These are phyloP conservation scores for Fusarium citri DNA, from an alignment of 2,329 filamentous ascomycete genomes.

Conservation along the genomic window DNA sequence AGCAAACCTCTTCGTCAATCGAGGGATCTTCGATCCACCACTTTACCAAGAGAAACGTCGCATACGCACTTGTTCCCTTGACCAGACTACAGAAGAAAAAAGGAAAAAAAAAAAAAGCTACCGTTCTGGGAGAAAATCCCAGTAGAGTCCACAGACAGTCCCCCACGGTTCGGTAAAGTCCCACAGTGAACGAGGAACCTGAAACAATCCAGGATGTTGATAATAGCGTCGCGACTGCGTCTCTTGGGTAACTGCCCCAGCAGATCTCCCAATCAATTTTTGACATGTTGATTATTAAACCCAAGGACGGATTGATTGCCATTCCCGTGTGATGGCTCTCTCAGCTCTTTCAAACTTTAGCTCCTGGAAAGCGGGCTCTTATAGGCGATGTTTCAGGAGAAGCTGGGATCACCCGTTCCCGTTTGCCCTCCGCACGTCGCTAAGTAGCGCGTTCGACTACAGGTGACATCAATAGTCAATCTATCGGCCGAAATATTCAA, in stretches of 20 bases:
- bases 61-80: conserved; percentile 4
- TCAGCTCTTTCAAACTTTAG: conserved; percentile 6
- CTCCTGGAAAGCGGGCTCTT: conserved; percentile 13
- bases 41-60: neutral
- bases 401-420: conserved; percentile 23
- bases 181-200: conserved; percentile 41
- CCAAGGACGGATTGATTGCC: conserved; percentile 1
- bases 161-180: conserved; percentile 37
- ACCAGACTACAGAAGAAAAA: neutral
- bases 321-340: conserved; percentile 17
- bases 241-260: conserved; percentile 34
- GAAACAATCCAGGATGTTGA: conserved; percentile 45
- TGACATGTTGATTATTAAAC: conserved; percentile 3
- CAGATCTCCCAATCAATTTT: conserved; percentile 15
- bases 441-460: conserved; percentile 2
- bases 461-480: conserved; percentile 1
- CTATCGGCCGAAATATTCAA: conserved; percentile 26
- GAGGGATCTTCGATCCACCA: neutral
- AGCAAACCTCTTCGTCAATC: neutral
- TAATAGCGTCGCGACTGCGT: conserved; percentile 23
- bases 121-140: conserved; percentile 10
- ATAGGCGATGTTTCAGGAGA: conserved; percentile 32
- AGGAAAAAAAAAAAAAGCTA: neutral
- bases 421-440: conserved; percentile 8
- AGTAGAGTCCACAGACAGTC: conserved; percentile 29